phyloP scores from a whole-genome alignment of 106 monocot genomes.

The Narthecium ossifragum region DNA sequence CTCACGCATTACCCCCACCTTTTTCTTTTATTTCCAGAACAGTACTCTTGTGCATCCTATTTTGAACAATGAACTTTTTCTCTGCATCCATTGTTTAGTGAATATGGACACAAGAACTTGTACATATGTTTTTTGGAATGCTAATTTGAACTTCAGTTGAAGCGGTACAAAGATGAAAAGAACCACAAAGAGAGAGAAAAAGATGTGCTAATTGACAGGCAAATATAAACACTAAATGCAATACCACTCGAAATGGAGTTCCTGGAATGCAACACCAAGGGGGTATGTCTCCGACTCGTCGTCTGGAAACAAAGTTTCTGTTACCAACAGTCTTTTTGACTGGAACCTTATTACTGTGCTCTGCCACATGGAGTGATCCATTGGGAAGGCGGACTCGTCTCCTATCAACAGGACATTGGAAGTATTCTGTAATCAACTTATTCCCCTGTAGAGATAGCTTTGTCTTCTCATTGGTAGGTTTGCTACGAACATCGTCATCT shows the following conservation, averaged over 20 bases:
- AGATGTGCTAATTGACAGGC: no score
- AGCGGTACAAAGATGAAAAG: no score
- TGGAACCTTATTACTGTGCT: slow-evolving; percentile 21
- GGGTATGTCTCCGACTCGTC: slow-evolving; percentile 52
- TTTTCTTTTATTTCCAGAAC: no score
- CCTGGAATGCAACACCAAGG: slow-evolving; percentile 93
- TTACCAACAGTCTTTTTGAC: slow-evolving; percentile 18
- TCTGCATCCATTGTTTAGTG: no score
- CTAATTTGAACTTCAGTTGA: no score
- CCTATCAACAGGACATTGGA: slow-evolving; percentile 32
- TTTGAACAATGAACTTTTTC: no score
- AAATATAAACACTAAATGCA: not conserved
- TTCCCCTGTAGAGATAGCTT: slow-evolving; percentile 34
- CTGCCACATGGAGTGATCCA: slow-evolving; percentile 7
- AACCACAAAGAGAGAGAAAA: no score
- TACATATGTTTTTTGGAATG: no score
- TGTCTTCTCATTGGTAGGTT: slow-evolving; percentile 9
- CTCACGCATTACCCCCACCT: no score
- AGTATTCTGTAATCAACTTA: slow-evolving; percentile 92
- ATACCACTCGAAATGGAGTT: slow-evolving; percentile 96
- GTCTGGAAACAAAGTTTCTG: slow-evolving; percentile 4
- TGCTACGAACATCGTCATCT: slow-evolving; percentile 8
- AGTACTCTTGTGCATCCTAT: no score
- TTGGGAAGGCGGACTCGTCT: slow-evolving; percentile 7
- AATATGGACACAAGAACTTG: no score